These are phyloP conservation scores for Andrographis paniculata DNA, from an alignment of 305 asterid genomes.

Conservation along the genomic window DNA sequence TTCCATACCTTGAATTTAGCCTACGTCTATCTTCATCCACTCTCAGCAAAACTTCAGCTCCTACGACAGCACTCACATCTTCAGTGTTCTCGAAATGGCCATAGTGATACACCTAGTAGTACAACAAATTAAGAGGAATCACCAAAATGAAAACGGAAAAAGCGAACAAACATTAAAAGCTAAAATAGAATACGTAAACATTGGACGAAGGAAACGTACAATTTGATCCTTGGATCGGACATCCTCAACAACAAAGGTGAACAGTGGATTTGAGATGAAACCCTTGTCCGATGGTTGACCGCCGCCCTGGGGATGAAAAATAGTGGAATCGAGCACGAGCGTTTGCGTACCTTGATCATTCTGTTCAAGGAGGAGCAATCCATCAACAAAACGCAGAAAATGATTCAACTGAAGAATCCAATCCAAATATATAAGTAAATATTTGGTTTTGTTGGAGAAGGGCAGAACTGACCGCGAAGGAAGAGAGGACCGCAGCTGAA, in stretches of 20 bases:
- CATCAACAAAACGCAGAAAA: conserved; percentile 1
- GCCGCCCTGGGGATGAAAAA: conserved; percentile 91
- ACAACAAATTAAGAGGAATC: conserved; percentile 6
- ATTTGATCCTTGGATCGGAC: conserved; percentile 68
- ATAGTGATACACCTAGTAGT: conserved; percentile 53
- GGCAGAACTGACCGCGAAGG: conserved; percentile 35
- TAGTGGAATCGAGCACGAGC: conserved; percentile 52
- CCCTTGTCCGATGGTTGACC: conserved; percentile 88
- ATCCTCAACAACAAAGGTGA: conserved; percentile 55
- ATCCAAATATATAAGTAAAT: too few species aligned
- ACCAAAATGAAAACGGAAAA: not conserved
- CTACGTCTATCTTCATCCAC: conserved; percentile 65
- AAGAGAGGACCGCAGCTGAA: conserved; percentile 34
- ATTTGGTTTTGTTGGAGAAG: not conserved
- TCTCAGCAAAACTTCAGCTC: conserved; percentile 38
- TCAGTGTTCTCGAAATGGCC: conserved; percentile 40
- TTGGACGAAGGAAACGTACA: conserved; percentile 26
- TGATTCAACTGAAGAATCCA: not conserved
- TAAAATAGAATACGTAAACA: conserved; percentile 1
- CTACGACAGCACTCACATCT: conserved; percentile 26
- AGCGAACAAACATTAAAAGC: not conserved
- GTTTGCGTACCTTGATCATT: conserved; percentile 44
- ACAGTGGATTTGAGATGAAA: conserved; percentile 31
- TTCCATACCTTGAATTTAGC: conserved; percentile 54
- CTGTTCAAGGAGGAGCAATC: conserved; percentile 19